A percentile compares a stretch with the other conserved stretches of the same genome.
phyloP scores from a whole-genome alignment of 192 early-diverging fungal species.

The Spizellomyces sp. region DNA sequence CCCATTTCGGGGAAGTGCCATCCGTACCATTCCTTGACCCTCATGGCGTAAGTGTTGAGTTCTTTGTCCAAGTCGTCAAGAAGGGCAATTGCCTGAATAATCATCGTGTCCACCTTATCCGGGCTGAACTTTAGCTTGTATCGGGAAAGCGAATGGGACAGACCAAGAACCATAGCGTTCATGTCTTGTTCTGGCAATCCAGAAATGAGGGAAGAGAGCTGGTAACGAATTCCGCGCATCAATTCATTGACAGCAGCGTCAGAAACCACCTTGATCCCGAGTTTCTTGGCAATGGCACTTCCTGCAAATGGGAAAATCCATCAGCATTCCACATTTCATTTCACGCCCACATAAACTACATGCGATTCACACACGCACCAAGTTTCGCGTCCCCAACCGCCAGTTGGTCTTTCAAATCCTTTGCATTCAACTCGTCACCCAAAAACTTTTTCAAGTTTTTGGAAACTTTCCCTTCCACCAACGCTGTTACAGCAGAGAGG shows the following conservation, averaged over 20 bases:
- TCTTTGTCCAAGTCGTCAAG: conserved; percentile 99
- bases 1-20: conserved; percentile 99
- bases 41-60: conserved; percentile 97
- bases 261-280: conserved; percentile 81
- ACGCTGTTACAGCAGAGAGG: conserved; percentile 90
- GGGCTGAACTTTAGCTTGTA: conserved; percentile 99
- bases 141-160: conserved; percentile 97
- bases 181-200: conserved; percentile 87
- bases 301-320: conserved; percentile 6
- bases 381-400: conserved; percentile 94
- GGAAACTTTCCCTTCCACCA: conserved; percentile 95
- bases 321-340: not conserved
- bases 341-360: not conserved
- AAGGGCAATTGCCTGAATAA: conserved; percentile 96
- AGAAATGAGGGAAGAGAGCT: conserved; percentile 88
- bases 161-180: conserved; percentile 95
- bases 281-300: conserved; percentile 78
- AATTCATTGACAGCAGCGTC: conserved; percentile 86
- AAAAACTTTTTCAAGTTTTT: conserved; percentile 95
- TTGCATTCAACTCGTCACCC: conserved; percentile 77
- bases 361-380: conserved; percentile 50
- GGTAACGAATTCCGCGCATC: conserved; percentile 93
- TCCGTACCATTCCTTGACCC: conserved; percentile 98
- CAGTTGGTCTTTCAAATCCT: conserved; percentile 90
- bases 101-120: conserved; percentile 99